Evolutionary conservation across 352 stramenopile genomes (phyloP), one percentile per base, ranked within the genome.

Genomic region (Globisporangium cystogenes): DNA sequence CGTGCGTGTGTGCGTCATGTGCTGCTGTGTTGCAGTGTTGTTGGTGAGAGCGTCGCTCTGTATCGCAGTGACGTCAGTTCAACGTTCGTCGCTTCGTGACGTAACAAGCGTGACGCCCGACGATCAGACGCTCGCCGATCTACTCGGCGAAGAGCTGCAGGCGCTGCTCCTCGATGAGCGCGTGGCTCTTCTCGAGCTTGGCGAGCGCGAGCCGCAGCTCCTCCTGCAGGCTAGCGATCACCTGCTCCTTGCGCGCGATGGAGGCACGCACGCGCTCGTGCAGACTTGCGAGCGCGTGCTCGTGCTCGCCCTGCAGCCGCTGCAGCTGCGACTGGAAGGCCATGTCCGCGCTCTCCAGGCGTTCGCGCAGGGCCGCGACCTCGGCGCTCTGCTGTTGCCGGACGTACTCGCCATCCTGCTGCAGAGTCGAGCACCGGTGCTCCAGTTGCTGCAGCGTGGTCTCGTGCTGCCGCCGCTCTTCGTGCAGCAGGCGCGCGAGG

Each of bases 111-210:
- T 10, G 16, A 29, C 26, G 26, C 26, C 26, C 3, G 5, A 29
- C 26, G 26, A 41, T 5, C 18, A 7, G 20, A 5, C 20, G 15
- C 16, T n/a, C 4, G 44, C 35, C 1, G 1, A 8, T 48, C 44
- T 67, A 75, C 20, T 75, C 70, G 23, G 67, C 70, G 50, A 86
- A 91, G 49, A 90, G 64, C 51, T 90, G 82, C 40, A 71, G 37
- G 4, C 82, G 71, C 57, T 93, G 82, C 29, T 90, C 77, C 33
- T 88, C 74, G 21, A 92, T 86, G 20, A 92, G 68, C 21, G 73
- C 71, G 33, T 85, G 67, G 48, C 77, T 88, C 55, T 88, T 90
- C 20, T 88, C 70, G 1, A 93, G 65, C 53, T 90, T 82, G 3
- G 77, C 79, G n/a, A 86, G 72, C n/a, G 81, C 47, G 47, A 90